Evolutionary conservation across 2,329 filamentous ascomycete genomes (phyloP).

Genomic region (Pseudofabraea citricarpa): DNA sequence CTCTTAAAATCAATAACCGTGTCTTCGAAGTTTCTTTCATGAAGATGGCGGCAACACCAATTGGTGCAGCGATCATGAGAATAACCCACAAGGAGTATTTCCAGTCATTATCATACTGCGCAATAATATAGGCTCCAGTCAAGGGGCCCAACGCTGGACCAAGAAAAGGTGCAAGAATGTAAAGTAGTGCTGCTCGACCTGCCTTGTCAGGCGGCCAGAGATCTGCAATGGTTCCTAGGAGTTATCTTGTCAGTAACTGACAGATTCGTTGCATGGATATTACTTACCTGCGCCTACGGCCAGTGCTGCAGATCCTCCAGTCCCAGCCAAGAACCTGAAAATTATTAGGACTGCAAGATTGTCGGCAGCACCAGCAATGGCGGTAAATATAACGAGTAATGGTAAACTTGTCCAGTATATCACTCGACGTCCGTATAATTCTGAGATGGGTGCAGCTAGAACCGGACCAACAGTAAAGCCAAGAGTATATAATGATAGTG

Average conservation of each 20-base stretch:
- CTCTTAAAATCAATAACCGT: conserved; percentile 15
- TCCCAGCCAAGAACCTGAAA: conserved; percentile 60
- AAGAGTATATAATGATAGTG: conserved; percentile 52
- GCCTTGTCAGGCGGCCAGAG: conserved; percentile 34
- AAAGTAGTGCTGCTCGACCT: conserved; percentile 16
- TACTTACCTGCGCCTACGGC: conserved; percentile 6
- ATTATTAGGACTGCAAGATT: conserved; percentile 55
- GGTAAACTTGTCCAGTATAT: conserved; percentile 53
- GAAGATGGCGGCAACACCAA: conserved; percentile 33
- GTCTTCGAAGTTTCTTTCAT: conserved; percentile 29
- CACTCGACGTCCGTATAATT: conserved; percentile 54
- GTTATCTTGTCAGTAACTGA: conserved; percentile 1
- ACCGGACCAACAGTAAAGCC: conserved; percentile 56
- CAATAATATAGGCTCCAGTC: conserved; percentile 26
- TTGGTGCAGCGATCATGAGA: conserved; percentile 25
- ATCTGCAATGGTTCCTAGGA: conserved; percentile 36
- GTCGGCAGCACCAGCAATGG: conserved; percentile 47
- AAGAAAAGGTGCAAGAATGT: conserved; percentile 2
- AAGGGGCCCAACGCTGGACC: conserved; percentile 29
- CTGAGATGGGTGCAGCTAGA: conserved; percentile 61
- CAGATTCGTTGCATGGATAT: not conserved
- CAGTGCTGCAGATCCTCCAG: conserved; percentile 43
- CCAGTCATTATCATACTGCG: conserved; percentile 22
- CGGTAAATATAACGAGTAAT: conserved; percentile 55
- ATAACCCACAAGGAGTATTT: conserved; percentile 20